Percentiles rank a stretch among this genome's conserved stretches.
phyloP scores from a whole-genome alignment of 306 rosid species.

The Coriaria nepalensis region DNA sequence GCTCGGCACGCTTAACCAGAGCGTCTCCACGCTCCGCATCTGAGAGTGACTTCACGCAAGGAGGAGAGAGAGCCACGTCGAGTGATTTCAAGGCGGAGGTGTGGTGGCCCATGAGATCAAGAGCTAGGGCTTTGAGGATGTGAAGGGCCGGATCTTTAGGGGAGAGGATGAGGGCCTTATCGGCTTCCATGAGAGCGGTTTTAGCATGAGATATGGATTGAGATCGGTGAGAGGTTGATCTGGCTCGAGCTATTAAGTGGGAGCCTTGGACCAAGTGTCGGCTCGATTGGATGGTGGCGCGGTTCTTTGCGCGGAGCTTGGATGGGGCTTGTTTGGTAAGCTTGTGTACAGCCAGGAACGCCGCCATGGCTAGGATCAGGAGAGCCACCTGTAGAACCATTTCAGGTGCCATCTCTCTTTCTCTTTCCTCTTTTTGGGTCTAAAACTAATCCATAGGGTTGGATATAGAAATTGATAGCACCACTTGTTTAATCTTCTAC shows the following conservation, averaged over 20 bases:
- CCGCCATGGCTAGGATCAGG: conserved; percentile 24
- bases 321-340: conserved; percentile 20
- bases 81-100: conserved; percentile 34
- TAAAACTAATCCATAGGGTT: too few relatives aligned
- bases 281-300: conserved; percentile 21
- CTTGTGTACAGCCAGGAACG: conserved; percentile 19
- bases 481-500: too few relatives aligned
- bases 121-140: conserved; percentile 37
- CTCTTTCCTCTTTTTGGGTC: too few relatives aligned
- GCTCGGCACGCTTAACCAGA: conserved; percentile 40
- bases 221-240: conserved; percentile 19
- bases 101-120: conserved; percentile 27
- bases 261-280: conserved; percentile 38
- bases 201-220: conserved; percentile 35
- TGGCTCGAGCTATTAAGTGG: conserved; percentile 39
- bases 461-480: too few relatives aligned
- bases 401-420: conserved; percentile 23
- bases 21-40: conserved; percentile 27
- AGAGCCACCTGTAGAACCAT: conserved; percentile 26
- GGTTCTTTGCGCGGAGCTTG: conserved; percentile 25
- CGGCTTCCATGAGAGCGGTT: conserved; percentile 33
- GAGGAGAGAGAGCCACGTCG: conserved; percentile 32
- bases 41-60: conserved; percentile 28
- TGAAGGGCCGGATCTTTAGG: conserved; percentile 44
- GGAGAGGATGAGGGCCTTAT: conserved; percentile 32